These are phyloP conservation scores for Scenedesmus sp. DNA, from an alignment of 163 green algal species.

Conservation along the genomic window DNA sequence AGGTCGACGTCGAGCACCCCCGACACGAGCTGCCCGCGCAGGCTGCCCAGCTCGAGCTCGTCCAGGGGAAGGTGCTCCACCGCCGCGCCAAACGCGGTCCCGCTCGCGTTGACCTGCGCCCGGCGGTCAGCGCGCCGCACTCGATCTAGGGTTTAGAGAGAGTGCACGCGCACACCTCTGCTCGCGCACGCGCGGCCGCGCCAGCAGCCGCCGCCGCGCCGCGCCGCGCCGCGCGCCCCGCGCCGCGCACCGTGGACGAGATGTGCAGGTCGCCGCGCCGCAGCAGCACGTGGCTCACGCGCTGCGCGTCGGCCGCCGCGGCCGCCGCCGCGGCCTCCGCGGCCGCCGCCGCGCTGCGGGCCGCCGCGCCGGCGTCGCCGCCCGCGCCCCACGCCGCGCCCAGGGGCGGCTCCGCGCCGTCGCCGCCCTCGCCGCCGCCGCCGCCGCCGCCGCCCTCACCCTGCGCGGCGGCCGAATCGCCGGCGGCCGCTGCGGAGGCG, in stretches of 20 bases:
- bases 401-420: not conserved
- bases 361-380: not conserved
- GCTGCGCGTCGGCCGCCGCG: conserved; percentile 19
- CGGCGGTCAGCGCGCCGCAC: no score
- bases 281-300: conserved; percentile 55
- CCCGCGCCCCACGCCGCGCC: no score
- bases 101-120: conserved; percentile 46
- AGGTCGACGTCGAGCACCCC: conserved; percentile 74
- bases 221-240: no score
- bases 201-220: no score
- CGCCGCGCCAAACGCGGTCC: conserved; percentile 49
- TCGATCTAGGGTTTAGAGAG: no score
- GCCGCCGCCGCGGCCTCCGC: not conserved
- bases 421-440: not conserved
- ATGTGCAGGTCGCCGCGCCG: conserved; percentile 47
- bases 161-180: no score
- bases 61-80: conserved; percentile 83
- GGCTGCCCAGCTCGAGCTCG: conserved; percentile 91
- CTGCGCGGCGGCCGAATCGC: conserved; percentile 1
- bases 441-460: not conserved
- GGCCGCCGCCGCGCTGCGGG: no score
- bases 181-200: no score
- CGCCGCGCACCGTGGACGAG: conserved; percentile 39
- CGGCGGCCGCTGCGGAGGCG: not conserved
- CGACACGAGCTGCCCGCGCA: conserved; percentile 77